Evolutionary conservation across 768 basidiomycete genomes (phyloP), one percentile per base, ranked within the genome.

Genomic region (Trametes villosa): DNA sequence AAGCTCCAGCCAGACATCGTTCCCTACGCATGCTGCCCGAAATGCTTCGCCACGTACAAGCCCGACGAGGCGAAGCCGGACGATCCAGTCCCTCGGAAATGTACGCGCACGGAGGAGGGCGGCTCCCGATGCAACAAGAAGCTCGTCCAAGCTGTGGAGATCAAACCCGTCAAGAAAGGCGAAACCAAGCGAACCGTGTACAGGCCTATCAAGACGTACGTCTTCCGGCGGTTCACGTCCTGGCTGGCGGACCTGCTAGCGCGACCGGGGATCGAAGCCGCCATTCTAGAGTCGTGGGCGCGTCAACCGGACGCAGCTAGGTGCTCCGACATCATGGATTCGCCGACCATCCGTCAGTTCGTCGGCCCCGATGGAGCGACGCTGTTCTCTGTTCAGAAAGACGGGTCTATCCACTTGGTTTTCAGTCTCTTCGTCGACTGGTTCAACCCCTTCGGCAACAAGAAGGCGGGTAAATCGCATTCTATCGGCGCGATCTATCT

Each of bases 401-500:
- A 47, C 18, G 63, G 60, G 1, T 56, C 57, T 1, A 5, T 27
- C 0, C 66, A 62, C 20, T 47, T 66, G 1, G 60, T 59, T 2
- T 64, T 57, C 53, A 36, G 29, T 9, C 50, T 67, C 9, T 57
- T 57, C 26, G 48, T 64, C 8, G 66, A 67, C 38, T 57, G 66
- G 47, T 65, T 67, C 63, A 64, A 67, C 29, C 63, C 66, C 0
- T 62, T 34, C 44, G 55, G 54, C 2, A 56, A 55, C 40, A 62
- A 60, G 34, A 24, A 57, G n/a, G 63, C 63, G 0, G 57, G 57
- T 0, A 55, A 59, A 31, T 30, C 42, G 1, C 57, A 65, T 17
- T 62, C 66, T 0, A 34, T 55, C n/a, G 63, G 62, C 6, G 67
- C 59, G 0, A 67, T 73, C 17, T 70, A 66, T 36, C 48, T 73